Percentiles rank a stretch among this genome's conserved stretches.
Evolutionary conservation across 331 rosid genomes (phyloP).

Genomic region (Malus hybrid): DNA sequence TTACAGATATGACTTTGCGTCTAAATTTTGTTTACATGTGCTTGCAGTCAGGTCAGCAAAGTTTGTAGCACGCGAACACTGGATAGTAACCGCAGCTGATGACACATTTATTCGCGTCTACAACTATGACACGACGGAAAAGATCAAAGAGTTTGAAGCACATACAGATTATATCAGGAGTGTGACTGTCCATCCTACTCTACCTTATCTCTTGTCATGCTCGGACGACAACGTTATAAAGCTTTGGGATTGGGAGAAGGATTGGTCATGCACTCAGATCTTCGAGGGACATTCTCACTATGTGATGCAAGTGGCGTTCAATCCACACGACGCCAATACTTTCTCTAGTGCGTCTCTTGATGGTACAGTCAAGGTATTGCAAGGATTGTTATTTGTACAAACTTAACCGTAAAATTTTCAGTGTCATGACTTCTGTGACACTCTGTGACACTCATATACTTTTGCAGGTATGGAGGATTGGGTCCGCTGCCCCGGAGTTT

Average conservation of each 20-base stretch:
- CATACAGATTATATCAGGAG: conserved; percentile 49
- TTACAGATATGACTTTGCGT: not conserved
- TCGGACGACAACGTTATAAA: conserved; percentile 51
- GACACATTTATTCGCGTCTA: conserved; percentile 44
- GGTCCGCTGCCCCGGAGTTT: conserved; percentile 76
- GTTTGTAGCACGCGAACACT: conserved; percentile 42
- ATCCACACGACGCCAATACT: conserved; percentile 70
- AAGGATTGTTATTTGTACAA: not conserved
- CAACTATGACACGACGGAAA: conserved; percentile 45
- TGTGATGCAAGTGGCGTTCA: conserved; percentile 95
- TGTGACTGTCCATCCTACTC: conserved; percentile 54
- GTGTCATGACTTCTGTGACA: conserved; percentile 1
- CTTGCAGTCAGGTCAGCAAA: conserved; percentile 55
- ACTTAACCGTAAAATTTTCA: not conserved
- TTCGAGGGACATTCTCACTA: conserved; percentile 97
- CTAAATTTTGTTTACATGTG: not conserved
- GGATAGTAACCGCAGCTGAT: conserved; percentile 57
- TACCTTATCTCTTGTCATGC: conserved; percentile 47
- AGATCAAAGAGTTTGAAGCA: conserved; percentile 44
- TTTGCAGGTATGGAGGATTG: conserved; percentile 78
- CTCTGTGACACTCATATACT: not conserved
- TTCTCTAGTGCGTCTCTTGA: conserved; percentile 96
- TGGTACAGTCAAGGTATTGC: conserved; percentile 73
- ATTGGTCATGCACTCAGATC: conserved; percentile 72
- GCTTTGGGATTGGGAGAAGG: conserved; percentile 68